phyloP scores from a whole-genome alignment of 192 early-diverging fungal species.

The Coemansia sp. region DNA sequence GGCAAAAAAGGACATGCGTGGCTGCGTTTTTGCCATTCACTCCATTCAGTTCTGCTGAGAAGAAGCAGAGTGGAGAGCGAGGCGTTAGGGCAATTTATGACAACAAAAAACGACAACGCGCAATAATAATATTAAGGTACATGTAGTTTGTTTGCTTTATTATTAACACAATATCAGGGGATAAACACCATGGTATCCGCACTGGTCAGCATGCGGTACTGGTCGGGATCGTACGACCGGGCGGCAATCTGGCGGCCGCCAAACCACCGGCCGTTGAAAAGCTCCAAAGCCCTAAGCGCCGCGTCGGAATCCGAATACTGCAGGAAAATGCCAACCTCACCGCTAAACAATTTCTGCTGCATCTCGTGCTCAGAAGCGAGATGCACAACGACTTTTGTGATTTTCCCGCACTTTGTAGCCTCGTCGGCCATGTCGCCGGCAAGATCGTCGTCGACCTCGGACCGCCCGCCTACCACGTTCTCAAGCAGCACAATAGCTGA shows the following conservation, averaged over 20 bases:
- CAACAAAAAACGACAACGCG: too few species aligned
- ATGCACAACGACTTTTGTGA: slow-evolving; percentile 64
- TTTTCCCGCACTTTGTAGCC: slow-evolving; percentile 74
- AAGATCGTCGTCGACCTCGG: slow-evolving; percentile 77
- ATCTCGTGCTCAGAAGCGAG: slow-evolving; percentile 38
- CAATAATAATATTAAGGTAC: slow-evolving; percentile 1
- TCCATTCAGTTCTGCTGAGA: too few species aligned
- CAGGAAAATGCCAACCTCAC: slow-evolving; percentile 73
- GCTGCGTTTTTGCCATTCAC: too few species aligned
- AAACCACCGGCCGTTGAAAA: slow-evolving; percentile 81
- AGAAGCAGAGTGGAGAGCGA: slow-evolving; percentile 8
- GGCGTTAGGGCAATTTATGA: too few species aligned
- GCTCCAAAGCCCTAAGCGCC: slow-evolving; percentile 52
- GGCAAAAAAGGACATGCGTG: too few species aligned
- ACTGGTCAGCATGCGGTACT: slow-evolving; percentile 51
- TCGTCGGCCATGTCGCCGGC: slow-evolving; percentile 83
- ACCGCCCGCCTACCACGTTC: slow-evolving; percentile 66
- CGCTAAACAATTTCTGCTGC: slow-evolving; percentile 7
- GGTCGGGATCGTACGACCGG: slow-evolving; percentile 57
- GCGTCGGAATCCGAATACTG: slow-evolving; percentile 59
- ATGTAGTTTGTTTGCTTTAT: too few species aligned
- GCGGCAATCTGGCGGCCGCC: slow-evolving; percentile 72
- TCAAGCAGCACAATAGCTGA: slow-evolving; percentile 61
- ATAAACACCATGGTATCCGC: slow-evolving; percentile 51
- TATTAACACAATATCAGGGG: slow-evolving; percentile 9